Evolutionary conservation across 106 monocot genomes (phyloP).

Genomic region (Platanthera zijinensis): DNA sequence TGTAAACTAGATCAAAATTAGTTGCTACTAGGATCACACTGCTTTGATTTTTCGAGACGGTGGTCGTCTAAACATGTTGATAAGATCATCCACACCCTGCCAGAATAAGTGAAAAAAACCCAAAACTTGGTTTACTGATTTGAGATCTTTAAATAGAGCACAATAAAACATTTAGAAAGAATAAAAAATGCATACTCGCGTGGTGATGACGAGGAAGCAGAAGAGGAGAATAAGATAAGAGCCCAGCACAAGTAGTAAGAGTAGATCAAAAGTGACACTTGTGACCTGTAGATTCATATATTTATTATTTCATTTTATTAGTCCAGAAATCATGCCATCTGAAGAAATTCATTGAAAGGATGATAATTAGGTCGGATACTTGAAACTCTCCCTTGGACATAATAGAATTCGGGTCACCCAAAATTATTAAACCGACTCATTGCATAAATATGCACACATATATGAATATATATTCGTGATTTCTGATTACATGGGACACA

Average conservation of each 20-base stretch:
- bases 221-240: constrained; percentile 86
- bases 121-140: not conserved
- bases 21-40: constrained; percentile 18
- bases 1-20: too few species aligned
- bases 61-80: constrained; percentile 85
- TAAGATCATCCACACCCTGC: constrained; percentile 97
- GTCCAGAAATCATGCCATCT: not conserved
- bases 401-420: too few species aligned
- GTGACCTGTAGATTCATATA: constrained; percentile 57
- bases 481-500: too few species aligned
- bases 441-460: too few species aligned
- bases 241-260: constrained; percentile 72
- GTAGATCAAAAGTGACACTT: constrained; percentile 91
- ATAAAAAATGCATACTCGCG: constrained; percentile 43
- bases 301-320: not conserved
- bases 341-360: not conserved
- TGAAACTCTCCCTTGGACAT: not conserved
- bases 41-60: constrained; percentile 71
- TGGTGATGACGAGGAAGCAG: constrained; percentile 80
- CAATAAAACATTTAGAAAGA: not conserved
- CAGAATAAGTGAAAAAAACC: not conserved
- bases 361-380: not conserved
- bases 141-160: not conserved
- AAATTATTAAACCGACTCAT: too few species aligned
- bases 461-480: too few species aligned